phyloP scores from a whole-genome alignment of 2,329 filamentous ascomycete genomes.

The Fusarium austroafricanum region DNA sequence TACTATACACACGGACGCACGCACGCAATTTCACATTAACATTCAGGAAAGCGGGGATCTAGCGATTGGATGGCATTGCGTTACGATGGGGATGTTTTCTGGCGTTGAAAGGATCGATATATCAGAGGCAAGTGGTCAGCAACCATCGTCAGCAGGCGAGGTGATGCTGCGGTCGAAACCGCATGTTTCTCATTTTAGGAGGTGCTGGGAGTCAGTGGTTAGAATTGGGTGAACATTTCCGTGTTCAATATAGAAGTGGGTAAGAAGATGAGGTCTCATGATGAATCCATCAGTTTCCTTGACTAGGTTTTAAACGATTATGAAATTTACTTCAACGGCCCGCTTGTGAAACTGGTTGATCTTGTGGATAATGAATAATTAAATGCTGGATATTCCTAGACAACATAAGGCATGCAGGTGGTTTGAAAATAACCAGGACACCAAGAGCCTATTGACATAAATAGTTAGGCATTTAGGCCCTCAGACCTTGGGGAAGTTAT shows the following conservation, averaged over 20 bases:
- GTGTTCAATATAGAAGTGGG: slow-evolving; percentile 40
- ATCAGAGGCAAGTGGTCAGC: slow-evolving; percentile 28
- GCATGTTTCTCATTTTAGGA: slow-evolving; percentile 34
- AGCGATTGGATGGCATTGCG: slow-evolving; percentile 46
- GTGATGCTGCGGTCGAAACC: slow-evolving; percentile 14
- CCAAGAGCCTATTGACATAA: no score
- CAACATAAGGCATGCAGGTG: no score
- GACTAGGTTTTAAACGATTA: not conserved
- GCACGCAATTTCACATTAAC: slow-evolving; percentile 34
- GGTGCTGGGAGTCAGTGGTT: slow-evolving; percentile 42
- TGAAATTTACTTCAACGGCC: not conserved
- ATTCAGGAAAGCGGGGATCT: slow-evolving; percentile 45
- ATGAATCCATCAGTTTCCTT: slow-evolving; percentile 22
- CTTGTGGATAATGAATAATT: not conserved
- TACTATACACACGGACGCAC: slow-evolving; percentile 27
- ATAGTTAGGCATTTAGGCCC: no score
- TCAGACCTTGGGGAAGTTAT: no score
- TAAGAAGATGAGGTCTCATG: slow-evolving; percentile 27
- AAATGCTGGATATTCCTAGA: not conserved
- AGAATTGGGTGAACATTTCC: slow-evolving; percentile 40
- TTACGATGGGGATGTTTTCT: slow-evolving; percentile 34
- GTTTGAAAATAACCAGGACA: no score
- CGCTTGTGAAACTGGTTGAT: not conserved
- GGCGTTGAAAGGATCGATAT: slow-evolving; percentile 44
- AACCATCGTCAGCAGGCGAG: slow-evolving; percentile 7